Percentiles rank a stretch among this genome's conserved stretches.
Conservation (phyloP, 2,329 filamentous ascomycete genomes). For the Exserohilum rostratum region DNA sequence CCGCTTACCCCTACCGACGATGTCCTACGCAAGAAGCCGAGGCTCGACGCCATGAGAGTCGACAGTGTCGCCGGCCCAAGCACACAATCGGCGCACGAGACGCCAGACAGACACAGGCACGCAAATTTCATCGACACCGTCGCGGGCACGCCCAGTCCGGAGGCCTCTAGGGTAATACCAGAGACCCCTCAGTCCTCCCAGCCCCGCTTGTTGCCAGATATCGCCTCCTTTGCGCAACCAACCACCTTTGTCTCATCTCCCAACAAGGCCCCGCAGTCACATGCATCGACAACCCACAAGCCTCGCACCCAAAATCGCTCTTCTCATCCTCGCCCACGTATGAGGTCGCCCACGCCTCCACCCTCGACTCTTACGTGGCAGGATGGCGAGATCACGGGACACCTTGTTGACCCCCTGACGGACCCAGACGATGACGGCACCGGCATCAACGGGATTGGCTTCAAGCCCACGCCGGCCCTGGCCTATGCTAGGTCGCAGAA, state of each 20-base stretch:
- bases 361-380: conserved; percentile 58
- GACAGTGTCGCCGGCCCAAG: conserved; percentile 25
- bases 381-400: conserved; percentile 67
- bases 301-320: conserved; percentile 9
- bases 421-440: conserved; percentile 67
- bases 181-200: conserved; percentile 41
- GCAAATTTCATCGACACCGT: conserved; percentile 10
- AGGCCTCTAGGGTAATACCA: conserved; percentile 30
- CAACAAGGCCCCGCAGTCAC: conserved; percentile 9
- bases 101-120: conserved; percentile 1
- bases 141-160: conserved; percentile 3
- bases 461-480: conserved; percentile 65
- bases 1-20: conserved; percentile 45
- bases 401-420: conserved; percentile 55
- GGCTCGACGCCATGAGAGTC: conserved; percentile 34
- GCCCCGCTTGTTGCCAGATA: conserved; percentile 43
- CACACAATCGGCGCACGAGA: conserved; percentile 12
- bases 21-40: conserved; percentile 45
- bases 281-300: conserved; percentile 5
- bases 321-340: conserved; percentile 26
- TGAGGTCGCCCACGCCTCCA: conserved; percentile 41
- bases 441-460: conserved; percentile 69
- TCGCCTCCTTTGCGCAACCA: conserved; percentile 39
- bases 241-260: conserved; percentile 33
- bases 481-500: conserved; percentile 62